A percentile compares a stretch with the other conserved stretches of the same genome.
Conservation (phyloP, 768 basidiomycete genomes). For the Rhizopogon vinicolor region DNA sequence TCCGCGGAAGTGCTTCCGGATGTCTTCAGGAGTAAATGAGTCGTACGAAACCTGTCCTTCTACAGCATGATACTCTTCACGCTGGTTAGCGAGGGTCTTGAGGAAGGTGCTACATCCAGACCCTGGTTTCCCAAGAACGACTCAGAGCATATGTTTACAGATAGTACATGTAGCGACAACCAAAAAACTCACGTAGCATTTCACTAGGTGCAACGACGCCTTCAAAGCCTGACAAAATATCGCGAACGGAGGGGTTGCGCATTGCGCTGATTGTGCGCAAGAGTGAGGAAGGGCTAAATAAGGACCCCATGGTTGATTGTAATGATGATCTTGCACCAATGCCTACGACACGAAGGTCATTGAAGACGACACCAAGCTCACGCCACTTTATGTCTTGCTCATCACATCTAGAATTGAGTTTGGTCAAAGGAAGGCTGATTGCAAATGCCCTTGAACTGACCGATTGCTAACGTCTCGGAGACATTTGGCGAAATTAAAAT, state of each 20-base stretch:
- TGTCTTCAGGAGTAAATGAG: constrained; percentile 40
- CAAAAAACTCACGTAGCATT: constrained; percentile 60
- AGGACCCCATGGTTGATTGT: constrained; percentile 52
- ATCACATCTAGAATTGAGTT: constrained; percentile 21
- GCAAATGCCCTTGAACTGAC: constrained; percentile 4
- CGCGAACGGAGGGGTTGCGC: constrained; percentile 59
- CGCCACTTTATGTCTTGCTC: constrained; percentile 29
- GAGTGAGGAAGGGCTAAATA: constrained; percentile 41
- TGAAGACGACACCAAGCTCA: constrained; percentile 47
- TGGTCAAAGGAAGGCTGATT: not conserved
- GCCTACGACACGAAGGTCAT: constrained; percentile 49
- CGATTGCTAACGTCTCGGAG: constrained; percentile 10
- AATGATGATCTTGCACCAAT: constrained; percentile 36
- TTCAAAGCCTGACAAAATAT: constrained; percentile 59
- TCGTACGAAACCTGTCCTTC: constrained; percentile 39
- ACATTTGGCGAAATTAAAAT: constrained; percentile 9
- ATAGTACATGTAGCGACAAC: constrained; percentile 1
- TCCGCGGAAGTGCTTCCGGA: constrained; percentile 42
- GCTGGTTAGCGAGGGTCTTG: constrained; percentile 46
- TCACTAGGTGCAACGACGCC: constrained; percentile 66
- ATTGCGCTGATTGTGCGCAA: constrained; percentile 33
- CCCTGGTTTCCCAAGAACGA: constrained; percentile 81
- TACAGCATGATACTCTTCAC: constrained; percentile 35
- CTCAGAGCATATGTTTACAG: constrained; percentile 26
- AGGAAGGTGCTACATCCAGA: constrained; percentile 50